Evolutionary conservation across 805 yeast species (phyloP).

Genomic region (Nakazawaea peltata): DNA sequence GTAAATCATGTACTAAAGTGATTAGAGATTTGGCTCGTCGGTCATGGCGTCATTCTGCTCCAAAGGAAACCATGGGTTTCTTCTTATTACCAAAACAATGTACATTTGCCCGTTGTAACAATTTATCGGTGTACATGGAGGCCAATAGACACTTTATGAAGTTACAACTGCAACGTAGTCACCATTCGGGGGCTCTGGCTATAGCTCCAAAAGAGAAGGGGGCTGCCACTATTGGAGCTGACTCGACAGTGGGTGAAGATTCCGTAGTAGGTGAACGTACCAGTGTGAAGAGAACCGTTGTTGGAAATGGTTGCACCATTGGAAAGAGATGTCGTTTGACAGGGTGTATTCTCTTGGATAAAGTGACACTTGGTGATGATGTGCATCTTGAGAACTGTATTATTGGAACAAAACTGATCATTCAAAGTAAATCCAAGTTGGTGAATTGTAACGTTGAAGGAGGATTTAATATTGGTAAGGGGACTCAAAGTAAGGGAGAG

Average conservation of each 20-base stretch:
- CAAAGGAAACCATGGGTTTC: constrained; percentile 57
- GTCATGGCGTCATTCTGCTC: constrained; percentile 73
- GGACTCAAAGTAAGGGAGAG: constrained; percentile 34
- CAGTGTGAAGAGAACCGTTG: constrained; percentile 76
- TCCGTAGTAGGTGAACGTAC: constrained; percentile 75
- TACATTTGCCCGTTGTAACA: constrained; percentile 70
- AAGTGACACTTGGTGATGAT: constrained; percentile 72
- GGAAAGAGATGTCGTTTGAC: constrained; percentile 85
- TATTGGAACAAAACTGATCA: constrained; percentile 60
- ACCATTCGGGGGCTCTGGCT: constrained; percentile 13
- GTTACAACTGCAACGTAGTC: constrained; percentile 40
- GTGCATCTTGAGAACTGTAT: constrained; percentile 77
- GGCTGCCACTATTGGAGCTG: constrained; percentile 79
- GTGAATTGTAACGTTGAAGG: constrained; percentile 85
- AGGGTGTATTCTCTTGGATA: constrained; percentile 74
- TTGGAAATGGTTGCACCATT: constrained; percentile 66
- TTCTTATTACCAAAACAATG: constrained; percentile 64
- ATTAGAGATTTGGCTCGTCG: constrained; percentile 85
- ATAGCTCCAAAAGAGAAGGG: constrained; percentile 35
- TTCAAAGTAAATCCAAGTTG: constrained; percentile 58
- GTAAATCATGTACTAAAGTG: constrained; percentile 53
- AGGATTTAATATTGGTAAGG: constrained; percentile 54
- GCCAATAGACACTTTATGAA: constrained; percentile 76
- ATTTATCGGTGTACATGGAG: constrained; percentile 77
- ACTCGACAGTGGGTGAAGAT: constrained; percentile 65